These are phyloP conservation scores for Daedalea quercina DNA, from an alignment of 768 basidiomycete genomes.

Conservation along the genomic window DNA sequence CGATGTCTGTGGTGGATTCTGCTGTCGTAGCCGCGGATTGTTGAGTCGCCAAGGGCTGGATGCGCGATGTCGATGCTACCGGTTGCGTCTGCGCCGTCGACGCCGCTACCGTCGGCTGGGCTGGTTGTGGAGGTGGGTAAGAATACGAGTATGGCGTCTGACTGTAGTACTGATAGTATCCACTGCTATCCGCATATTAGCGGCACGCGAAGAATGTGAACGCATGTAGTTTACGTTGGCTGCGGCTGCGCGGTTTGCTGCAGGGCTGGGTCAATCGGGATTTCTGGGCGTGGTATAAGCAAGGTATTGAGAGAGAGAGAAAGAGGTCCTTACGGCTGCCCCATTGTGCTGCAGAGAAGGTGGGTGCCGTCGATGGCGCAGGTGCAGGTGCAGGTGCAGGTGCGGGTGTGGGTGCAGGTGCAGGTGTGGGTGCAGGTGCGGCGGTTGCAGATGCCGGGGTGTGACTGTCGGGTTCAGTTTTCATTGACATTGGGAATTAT, in stretches of 20 bases:
- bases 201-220: not conserved
- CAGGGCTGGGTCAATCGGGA: constrained; percentile 62
- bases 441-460: too few species aligned
- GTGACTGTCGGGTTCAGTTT: constrained; percentile 34
- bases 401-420: constrained; percentile 8
- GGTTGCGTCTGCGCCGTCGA: constrained; percentile 7
- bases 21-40: constrained; percentile 37
- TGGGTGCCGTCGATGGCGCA: constrained; percentile 22
- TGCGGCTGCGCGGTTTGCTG: constrained; percentile 49
- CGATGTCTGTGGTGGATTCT: constrained; percentile 43
- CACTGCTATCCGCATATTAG: constrained; percentile 4
- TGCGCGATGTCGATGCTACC: constrained; percentile 7
- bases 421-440: constrained; percentile 8
- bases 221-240: constrained; percentile 10
- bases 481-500: constrained; percentile 23
- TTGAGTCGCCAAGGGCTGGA: constrained; percentile 6
- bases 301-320: not conserved
- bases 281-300: constrained; percentile 31
- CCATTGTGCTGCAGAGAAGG: constrained; percentile 34
- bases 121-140: constrained; percentile 36
- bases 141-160: constrained; percentile 34
- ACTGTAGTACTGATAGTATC: constrained; percentile 33
- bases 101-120: constrained; percentile 19
- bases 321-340: constrained; percentile 28
- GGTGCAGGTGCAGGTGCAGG: constrained; percentile 12